phyloP scores from a whole-genome alignment of 164 flowering plant genomes.

The Magnolia kwangsiensis region DNA sequence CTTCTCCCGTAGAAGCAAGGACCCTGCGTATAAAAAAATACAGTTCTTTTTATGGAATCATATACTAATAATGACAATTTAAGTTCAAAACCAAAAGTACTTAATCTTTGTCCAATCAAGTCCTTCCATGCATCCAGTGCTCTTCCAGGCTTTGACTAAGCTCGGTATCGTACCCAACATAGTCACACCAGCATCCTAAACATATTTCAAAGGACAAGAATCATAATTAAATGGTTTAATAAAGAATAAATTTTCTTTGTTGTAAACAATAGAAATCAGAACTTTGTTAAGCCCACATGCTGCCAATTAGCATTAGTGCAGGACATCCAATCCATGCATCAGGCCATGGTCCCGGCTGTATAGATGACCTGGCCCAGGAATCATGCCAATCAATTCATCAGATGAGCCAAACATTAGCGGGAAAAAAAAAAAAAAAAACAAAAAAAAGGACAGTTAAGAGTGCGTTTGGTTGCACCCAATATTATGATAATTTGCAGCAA shows the following conservation, averaged over 20 bases:
- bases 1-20: conserved; percentile 84
- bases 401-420: not conserved
- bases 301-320: too few relatives aligned
- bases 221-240: not conserved
- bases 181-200: conserved; percentile 91
- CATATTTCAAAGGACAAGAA: conserved; percentile 8
- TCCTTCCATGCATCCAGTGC: conserved; percentile 71
- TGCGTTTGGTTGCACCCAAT: not conserved
- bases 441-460: not conserved
- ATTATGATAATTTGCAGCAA: not conserved
- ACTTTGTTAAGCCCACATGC: not conserved
- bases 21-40: conserved; percentile 34
- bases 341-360: not conserved
- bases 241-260: not conserved
- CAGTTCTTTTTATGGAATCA: not conserved
- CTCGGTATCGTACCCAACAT: conserved; percentile 91
- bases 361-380: not conserved
- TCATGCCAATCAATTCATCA: not conserved
- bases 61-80: not conserved
- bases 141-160: conserved; percentile 89
- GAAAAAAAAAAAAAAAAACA: not conserved
- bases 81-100: conserved; percentile 27
- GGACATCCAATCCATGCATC: not conserved
- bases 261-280: not conserved
- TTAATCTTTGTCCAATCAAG: conserved; percentile 84